Evolutionary conservation across 2,329 filamentous ascomycete species (phyloP), one percentile per base, ranked within the genome.

Genomic region (Pseudonectria foliicola): DNA sequence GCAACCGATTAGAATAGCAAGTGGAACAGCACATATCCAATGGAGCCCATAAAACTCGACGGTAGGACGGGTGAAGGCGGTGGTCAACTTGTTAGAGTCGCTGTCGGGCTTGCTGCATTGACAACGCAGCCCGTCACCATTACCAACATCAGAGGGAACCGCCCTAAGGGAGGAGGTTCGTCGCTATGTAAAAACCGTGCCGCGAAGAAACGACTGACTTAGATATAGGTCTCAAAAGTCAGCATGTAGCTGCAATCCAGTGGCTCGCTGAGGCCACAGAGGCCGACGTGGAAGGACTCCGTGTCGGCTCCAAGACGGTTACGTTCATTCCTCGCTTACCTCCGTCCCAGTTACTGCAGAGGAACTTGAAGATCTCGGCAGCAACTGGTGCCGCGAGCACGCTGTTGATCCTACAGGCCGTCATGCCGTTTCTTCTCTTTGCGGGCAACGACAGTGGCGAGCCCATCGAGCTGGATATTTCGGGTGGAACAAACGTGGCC

Each of bases 41-140:
- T 54, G 47, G 63, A 60, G 27, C 40, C 52, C 7, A 63, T 77
- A 15, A 59, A 66, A 34, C 53, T 80, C 2, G 74, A 79, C 44
- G 77, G 76, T 12, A 57, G 65, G 10, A 73, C 67, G 0, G 75
- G 76, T 1, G 76, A 80, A 49, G 77, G 77, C 4, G 77, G 76
- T 4, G 77, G 77, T 3, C 77, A 82, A 44, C 55, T 81, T 0
- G 68, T 80, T 1, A 61, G 77, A 28, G 60, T 78, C 2, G 74
- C 75, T 3, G 62, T 75, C 25, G 64, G 64, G 2, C 59, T 82
- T 6, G 68, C 76, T 10, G 70, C 77, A 1, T 63, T 80, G 18
- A 71, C 72, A 2, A 64, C 64, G 1, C 67, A 68, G 35, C 61
- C 74, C 1, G 61, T 81, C 21, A 64, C 62, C 16, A 73, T 81